phyloP scores from a whole-genome alignment of 805 yeast genomes.

The Sugiyamaella marilandica region DNA sequence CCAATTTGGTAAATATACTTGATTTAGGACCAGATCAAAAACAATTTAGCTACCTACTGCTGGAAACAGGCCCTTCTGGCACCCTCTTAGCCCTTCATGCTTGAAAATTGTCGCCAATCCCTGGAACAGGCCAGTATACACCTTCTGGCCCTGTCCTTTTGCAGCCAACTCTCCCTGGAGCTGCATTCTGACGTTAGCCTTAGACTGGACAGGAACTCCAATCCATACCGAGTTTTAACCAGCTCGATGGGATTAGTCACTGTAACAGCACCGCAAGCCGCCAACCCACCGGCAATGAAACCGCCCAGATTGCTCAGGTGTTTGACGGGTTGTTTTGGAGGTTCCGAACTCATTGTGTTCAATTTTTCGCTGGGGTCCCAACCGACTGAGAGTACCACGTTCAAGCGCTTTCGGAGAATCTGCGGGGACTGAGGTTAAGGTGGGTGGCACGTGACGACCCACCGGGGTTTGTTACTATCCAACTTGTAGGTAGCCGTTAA shows the following conservation, averaged over 20 bases:
- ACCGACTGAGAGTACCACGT: too few relatives aligned
- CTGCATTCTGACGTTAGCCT: conserved; percentile 61
- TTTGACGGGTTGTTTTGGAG: conserved; percentile 8
- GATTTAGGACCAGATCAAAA: not conserved
- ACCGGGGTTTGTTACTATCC: too few relatives aligned
- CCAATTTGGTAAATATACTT: conserved; percentile 79
- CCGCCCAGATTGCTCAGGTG: conserved; percentile 56
- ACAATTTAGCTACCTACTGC: conserved; percentile 43
- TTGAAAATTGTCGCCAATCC: conserved; percentile 66
- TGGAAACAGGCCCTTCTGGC: conserved; percentile 83
- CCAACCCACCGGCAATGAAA: conserved; percentile 83
- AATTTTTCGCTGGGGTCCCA: not conserved
- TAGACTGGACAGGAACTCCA: not conserved
- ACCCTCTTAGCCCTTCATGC: conserved; percentile 81
- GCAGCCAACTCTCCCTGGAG: conserved; percentile 85
- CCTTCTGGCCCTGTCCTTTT: conserved; percentile 41
- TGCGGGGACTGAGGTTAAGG: too few relatives aligned
- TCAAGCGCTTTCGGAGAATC: too few relatives aligned
- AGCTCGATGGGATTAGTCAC: conserved; percentile 94
- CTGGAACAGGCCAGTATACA: conserved; percentile 81
- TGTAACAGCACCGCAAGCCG: conserved; percentile 97
- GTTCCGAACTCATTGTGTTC: not conserved
- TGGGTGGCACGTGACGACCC: too few relatives aligned
- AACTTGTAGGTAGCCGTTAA: too few relatives aligned
- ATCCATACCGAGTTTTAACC: conserved; percentile 59